A percentile compares a stretch with the other conserved stretches of the same genome.
Conservation (phyloP, 2,329 filamentous ascomycete species). For the Lanzia echinophila region DNA sequence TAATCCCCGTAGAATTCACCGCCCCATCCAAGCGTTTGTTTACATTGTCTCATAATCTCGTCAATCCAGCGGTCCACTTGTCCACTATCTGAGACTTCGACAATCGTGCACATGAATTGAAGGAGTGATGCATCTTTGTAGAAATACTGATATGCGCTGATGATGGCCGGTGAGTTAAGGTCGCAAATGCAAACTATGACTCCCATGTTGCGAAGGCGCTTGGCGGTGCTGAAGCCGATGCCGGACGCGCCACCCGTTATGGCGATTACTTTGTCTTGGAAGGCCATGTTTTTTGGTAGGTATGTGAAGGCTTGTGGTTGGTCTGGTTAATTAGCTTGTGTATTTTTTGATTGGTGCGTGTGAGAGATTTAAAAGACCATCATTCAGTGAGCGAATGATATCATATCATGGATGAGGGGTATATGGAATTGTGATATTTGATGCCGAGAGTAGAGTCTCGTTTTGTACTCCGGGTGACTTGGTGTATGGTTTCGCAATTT, state of each 20-base stretch:
- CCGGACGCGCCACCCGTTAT: conserved; percentile 75
- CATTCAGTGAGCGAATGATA: background rate
- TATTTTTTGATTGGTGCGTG: background rate
- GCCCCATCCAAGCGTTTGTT: conserved; percentile 37
- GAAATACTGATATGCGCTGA: conserved; percentile 30
- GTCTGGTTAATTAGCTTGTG: background rate
- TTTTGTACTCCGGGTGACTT: background rate
- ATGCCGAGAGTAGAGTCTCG: background rate
- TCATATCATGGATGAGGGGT: background rate
- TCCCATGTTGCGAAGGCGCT: conserved; percentile 29
- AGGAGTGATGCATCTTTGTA: conserved; percentile 17
- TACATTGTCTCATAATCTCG: conserved; percentile 31
- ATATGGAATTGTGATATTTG: background rate
- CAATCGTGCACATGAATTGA: conserved; percentile 22
- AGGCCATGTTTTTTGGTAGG: conserved; percentile 20
- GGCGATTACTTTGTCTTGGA: conserved; percentile 52
- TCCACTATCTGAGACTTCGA: conserved; percentile 30
- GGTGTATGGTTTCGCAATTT: background rate
- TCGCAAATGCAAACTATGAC: conserved; percentile 25
- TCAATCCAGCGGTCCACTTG: conserved; percentile 35
- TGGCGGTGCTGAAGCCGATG: conserved; percentile 68
- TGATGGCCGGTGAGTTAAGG: conserved; percentile 16
- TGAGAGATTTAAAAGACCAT: background rate
- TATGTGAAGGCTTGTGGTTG: background rate
- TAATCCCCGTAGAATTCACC: conserved; percentile 45